Evolutionary conservation across 2,329 filamentous ascomycete genomes (phyloP), one percentile per base, ranked within the genome.

Genomic region (Sarocladium oryzae): DNA sequence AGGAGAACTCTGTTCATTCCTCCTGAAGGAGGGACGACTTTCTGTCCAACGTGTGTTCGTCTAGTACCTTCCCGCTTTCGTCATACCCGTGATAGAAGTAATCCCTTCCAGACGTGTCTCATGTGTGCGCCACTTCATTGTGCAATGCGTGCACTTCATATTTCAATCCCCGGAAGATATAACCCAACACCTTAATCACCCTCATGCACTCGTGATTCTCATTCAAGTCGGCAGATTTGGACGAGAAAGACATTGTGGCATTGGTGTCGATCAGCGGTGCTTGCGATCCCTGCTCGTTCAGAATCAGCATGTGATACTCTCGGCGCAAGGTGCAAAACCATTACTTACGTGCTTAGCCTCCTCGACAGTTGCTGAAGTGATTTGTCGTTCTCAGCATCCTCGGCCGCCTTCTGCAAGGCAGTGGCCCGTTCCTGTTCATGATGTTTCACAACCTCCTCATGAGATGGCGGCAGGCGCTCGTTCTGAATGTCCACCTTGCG

Each of bases 401-500:
- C 80, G 37, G 83, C 84, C 2, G 93, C 93, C 65, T 90, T 84
- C 72, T 95, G 86, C 57, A 99, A 73, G 13, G 93, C 93, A 63
- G 87, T 83, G 58, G 85, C 81, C 64, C 88, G 80, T 61, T 90
- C 89, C 63, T 89, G 86, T 63, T 90, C 87, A 55, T 85, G 88
- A 66, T 86, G 88, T 69, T 85, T 85, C 56, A 84, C 79, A 18
- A 97, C 91, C 69, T 99, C 93, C 46, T 97, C 92, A 55, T 93
- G 88, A 56, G 82, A 93, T 1, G 93, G 93, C 48, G 93, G 93
- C 57, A 99, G 76, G 56, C 89, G 82, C 73, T 99, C 93, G 68
- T 99, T 99, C 72, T 97, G 91, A 56, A 97, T 64, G 72, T 99
- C 93, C 46, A 99, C 91, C 76, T 96, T 97, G 56, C 90, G 81